Evolutionary conservation across 306 rosid species (phyloP).

Genomic region (Psophocarpus tetragonolobus): DNA sequence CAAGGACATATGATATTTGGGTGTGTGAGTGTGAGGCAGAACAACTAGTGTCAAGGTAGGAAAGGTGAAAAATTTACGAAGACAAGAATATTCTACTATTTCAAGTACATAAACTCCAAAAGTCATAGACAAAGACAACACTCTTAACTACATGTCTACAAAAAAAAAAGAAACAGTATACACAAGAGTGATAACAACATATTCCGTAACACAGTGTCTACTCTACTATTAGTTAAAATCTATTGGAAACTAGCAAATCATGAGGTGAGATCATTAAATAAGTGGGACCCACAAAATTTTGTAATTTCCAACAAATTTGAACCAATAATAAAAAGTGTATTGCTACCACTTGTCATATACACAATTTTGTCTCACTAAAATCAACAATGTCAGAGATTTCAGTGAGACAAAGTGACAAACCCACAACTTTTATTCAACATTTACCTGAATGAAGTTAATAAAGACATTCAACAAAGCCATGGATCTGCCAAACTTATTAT

Average conservation of each 20-base stretch:
- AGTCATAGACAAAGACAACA: neutral
- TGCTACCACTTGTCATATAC: neutral
- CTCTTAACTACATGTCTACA: constrained; percentile 1
- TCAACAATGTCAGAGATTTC: too few relatives aligned
- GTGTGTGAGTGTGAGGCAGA: neutral
- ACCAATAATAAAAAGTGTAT: neutral
- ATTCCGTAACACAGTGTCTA: neutral
- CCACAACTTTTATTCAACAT: constrained; percentile 4
- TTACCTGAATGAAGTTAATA: constrained; percentile 81
- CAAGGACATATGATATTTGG: neutral
- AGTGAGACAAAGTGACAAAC: neutral
- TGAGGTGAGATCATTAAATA: neutral
- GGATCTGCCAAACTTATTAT: constrained; percentile 70
- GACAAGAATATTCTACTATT: constrained; percentile 4
- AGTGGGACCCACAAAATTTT: neutral
- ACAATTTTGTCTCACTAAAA: too few relatives aligned
- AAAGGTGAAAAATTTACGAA: neutral
- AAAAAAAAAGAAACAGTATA: constrained; percentile 14
- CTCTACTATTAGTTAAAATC: neutral
- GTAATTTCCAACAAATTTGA: neutral
- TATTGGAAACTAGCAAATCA: neutral
- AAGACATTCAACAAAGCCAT: constrained; percentile 77
- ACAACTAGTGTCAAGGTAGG: constrained; percentile 3
- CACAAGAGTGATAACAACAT: neutral
- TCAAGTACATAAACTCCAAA: constrained; percentile 22